These are phyloP conservation scores for Suillus paluster DNA, from an alignment of 768 basidiomycete genomes.

Conservation along the genomic window DNA sequence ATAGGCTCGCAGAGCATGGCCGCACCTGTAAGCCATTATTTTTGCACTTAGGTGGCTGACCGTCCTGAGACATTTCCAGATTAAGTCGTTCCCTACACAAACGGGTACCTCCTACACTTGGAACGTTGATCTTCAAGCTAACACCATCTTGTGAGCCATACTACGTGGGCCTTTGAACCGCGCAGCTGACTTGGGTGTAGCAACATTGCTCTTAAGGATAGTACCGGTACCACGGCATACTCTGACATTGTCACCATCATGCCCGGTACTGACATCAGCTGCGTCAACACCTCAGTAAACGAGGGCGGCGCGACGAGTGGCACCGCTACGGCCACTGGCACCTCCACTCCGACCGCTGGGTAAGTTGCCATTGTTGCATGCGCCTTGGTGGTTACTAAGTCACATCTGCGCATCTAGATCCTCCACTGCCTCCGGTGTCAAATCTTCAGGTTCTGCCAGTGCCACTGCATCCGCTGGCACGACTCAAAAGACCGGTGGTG, in stretches of 20 bases:
- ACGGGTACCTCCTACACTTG: conserved; percentile 53
- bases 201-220: conserved; percentile 60
- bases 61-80: conserved; percentile 39
- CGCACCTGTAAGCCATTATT: conserved; percentile 46
- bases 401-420: conserved; percentile 18
- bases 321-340: conserved; percentile 9
- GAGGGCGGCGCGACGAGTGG: conserved; percentile 16
- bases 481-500: conserved; percentile 35
- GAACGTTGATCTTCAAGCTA: conserved; percentile 51
- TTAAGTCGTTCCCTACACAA: conserved; percentile 56
- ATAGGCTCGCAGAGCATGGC: conserved; percentile 59
- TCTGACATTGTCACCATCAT: conserved; percentile 54
- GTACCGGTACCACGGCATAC: conserved; percentile 55
- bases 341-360: conserved; percentile 3
- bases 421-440: conserved; percentile 13
- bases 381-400: not conserved
- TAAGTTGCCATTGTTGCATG: not conserved
- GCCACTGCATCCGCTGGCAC: conserved; percentile 19
- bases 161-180: not conserved
- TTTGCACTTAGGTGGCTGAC: conserved; percentile 13
- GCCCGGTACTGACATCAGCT: conserved; percentile 37
- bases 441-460: conserved; percentile 21
- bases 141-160: conserved; percentile 51
- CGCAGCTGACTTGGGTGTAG: conserved; percentile 37
- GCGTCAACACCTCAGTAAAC: conserved; percentile 27